Percentiles rank a stretch among this genome's conserved stretches.
phyloP scores from a whole-genome alignment of 1,284 basidiomycete species.

The Melampsora abietis-canadensis region DNA sequence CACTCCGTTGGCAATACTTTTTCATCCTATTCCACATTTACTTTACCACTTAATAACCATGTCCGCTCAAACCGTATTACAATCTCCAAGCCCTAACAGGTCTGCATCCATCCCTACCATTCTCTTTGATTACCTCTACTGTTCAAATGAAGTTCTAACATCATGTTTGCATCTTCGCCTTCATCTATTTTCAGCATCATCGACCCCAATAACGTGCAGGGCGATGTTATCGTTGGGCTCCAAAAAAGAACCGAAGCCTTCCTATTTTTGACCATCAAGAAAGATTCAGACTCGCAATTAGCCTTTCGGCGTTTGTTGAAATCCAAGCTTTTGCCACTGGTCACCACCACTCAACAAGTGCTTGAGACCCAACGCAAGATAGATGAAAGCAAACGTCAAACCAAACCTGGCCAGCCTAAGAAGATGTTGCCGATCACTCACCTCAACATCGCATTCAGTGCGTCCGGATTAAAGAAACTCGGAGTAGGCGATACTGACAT shows the following conservation, averaged over 20 bases:
- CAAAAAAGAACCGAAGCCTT: conserved; percentile 39
- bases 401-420: conserved; percentile 5
- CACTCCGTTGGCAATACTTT: too few relatives aligned
- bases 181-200: conserved; percentile 3
- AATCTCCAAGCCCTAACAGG: too few relatives aligned
- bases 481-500: conserved; percentile 20
- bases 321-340: conserved; percentile 22
- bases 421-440: conserved; percentile 23
- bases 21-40: too few relatives aligned
- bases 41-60: too few relatives aligned
- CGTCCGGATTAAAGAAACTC: neutral
- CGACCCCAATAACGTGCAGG: conserved; percentile 39
- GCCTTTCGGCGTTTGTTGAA: conserved; percentile 28
- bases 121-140: too few relatives aligned
- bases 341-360: conserved; percentile 7
- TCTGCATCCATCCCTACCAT: too few relatives aligned
- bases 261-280: conserved; percentile 25
- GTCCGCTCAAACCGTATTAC: too few relatives aligned
- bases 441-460: conserved; percentile 35
- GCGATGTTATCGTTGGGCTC: conserved; percentile 37
- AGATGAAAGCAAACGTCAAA: conserved; percentile 25
- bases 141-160: too few relatives aligned
- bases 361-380: conserved; percentile 30
- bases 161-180: too few relatives aligned
- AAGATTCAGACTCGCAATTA: conserved; percentile 11